Evolutionary conservation across 805 yeast genomes (phyloP).

Genomic region (Ogataea methanolica): DNA sequence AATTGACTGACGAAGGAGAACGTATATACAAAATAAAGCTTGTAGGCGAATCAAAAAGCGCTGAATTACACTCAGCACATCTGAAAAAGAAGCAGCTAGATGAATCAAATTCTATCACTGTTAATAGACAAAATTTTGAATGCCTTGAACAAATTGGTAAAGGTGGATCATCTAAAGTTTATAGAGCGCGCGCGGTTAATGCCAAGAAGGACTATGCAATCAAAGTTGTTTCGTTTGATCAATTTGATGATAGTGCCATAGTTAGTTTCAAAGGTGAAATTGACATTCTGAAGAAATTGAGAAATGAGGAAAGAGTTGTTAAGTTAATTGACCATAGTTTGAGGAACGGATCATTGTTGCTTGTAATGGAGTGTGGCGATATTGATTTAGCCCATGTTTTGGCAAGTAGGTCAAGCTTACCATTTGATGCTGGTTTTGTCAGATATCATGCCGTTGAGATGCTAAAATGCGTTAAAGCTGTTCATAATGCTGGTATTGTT

Average conservation of each 20-base stretch:
- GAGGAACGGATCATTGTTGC: slow-evolving; percentile 53
- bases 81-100: slow-evolving; percentile 2
- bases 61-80: neutral
- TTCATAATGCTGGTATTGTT: slow-evolving; percentile 82
- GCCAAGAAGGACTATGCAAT: slow-evolving; percentile 67
- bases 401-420: slow-evolving; percentile 43
- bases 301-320: slow-evolving; percentile 68
- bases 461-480: slow-evolving; percentile 77
- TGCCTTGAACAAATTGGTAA: slow-evolving; percentile 76
- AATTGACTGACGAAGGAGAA: neutral
- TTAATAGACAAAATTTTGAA: slow-evolving; percentile 65
- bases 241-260: slow-evolving; percentile 70
- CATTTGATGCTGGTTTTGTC: slow-evolving; percentile 72
- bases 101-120: slow-evolving; percentile 20
- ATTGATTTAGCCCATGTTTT: slow-evolving; percentile 82
- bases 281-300: slow-evolving; percentile 58
- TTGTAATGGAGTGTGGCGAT: slow-evolving; percentile 96
- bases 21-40: neutral
- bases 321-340: slow-evolving; percentile 71
- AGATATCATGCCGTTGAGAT: slow-evolving; percentile 75
- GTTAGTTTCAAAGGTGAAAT: slow-evolving; percentile 88
- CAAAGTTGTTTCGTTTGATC: slow-evolving; percentile 76
- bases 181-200: slow-evolving; percentile 53
- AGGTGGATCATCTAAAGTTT: slow-evolving; percentile 92
- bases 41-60: neutral